Base-by-base conservation (phyloP, 2,329 filamentous ascomycete species). In the Phialophora tarda region DNA sequence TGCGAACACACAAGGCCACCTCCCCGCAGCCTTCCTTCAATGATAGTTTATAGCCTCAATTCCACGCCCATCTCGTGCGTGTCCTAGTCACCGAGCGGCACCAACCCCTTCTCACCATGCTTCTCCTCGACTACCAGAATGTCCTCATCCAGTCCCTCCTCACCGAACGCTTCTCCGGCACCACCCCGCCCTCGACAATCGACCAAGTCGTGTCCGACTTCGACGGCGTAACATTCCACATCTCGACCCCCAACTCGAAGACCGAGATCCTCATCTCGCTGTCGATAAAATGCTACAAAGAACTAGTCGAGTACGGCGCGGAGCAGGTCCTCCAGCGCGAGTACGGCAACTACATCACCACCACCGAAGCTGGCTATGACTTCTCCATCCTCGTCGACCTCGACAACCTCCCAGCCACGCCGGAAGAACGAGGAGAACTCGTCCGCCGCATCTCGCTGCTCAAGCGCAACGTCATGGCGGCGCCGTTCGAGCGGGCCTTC, bases 181-280 rank as follows among this genome's bases (percentile, higher is more conserved):
- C 24, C 53, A 76, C 67, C 69, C 64, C 71, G 54, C 67, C 67
- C 26, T 57, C 60, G 66, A 92, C 91, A 73, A 97, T 99, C 79
- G 96, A 99, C 82, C 95, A 99, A 83, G 92, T 96, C 70, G 92
- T 97, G 70, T 98, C 94, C 78, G 95, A 99, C 82, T 99, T 99
- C 77, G 96, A 99, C 82, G 94, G 94, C 77, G 95, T 98, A 74
- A 96, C 91, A 73, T 99, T 98, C 82, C 95, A 99, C 81, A 93
- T 99, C 76, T 98, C 94, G 44, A 99, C 95, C 0, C 95, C 94
- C 66, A 93, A 97, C 79, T 84, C 88, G 69, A 98, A 98, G 85
- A 89, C 92, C 58, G 92, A 96, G 82, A 97, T 99, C 72, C 86
- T 96, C 59, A 89, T 99, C 66, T 99, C 95, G 24, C 91, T 99